phyloP scores from a whole-genome alignment of 192 early-diverging fungal genomes.

The Mortierella antarctica region DNA sequence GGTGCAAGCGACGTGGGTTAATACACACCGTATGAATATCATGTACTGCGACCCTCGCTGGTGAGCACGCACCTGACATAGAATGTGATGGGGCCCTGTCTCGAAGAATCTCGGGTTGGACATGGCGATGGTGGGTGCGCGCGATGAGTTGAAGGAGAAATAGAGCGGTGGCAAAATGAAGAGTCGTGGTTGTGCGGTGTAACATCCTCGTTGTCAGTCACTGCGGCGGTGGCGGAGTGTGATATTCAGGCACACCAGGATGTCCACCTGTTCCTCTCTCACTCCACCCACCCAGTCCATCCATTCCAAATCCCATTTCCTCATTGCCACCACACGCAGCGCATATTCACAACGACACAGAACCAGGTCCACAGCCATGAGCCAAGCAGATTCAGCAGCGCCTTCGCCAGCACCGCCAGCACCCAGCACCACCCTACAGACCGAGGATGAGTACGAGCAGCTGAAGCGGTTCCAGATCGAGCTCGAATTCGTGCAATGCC shows the following conservation, averaged over 20 bases:
- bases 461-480: slow-evolving; percentile 85
- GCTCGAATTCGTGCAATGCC: slow-evolving; percentile 95
- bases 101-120: slow-evolving; percentile 7
- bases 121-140: neutral
- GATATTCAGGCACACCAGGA: too few species aligned
- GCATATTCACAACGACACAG: neutral
- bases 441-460: slow-evolving; percentile 56
- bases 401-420: slow-evolving; percentile 1
- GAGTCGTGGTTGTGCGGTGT: too few species aligned
- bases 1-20: neutral
- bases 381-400: slow-evolving; percentile 16
- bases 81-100: slow-evolving; percentile 37
- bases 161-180: neutral
- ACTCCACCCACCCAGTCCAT: too few species aligned
- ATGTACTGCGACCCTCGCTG: too few species aligned
- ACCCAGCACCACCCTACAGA: slow-evolving; percentile 12
- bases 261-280: too few species aligned
- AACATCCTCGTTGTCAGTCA: too few species aligned
- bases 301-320: too few species aligned
- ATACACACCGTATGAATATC: too few species aligned
- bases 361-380: neutral
- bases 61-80: slow-evolving; percentile 22
- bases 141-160: neutral
- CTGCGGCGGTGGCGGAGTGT: too few species aligned
- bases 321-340: too few species aligned